phyloP scores from a whole-genome alignment of 768 basidiomycete genomes.

The Pholiota conissans region DNA sequence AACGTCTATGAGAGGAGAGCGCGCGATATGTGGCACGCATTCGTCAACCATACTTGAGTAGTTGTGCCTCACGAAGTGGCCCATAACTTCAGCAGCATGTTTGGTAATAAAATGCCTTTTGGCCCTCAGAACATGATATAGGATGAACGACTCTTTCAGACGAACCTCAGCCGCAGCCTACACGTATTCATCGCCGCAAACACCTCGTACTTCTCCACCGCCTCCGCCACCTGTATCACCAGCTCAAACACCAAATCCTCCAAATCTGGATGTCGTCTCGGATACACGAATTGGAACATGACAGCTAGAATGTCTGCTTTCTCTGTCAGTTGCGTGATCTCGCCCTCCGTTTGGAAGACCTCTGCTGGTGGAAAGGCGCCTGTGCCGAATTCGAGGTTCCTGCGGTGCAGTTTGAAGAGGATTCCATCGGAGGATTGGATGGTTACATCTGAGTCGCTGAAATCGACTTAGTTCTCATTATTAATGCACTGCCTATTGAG shows the following conservation, averaged over 20 bases:
- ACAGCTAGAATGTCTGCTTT: too few species aligned
- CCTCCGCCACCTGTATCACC: slow-evolving; percentile 23
- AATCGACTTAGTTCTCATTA: not conserved
- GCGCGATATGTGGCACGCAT: not conserved
- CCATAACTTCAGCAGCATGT: not conserved
- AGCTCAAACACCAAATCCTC: slow-evolving; percentile 16
- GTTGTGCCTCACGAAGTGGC: not conserved
- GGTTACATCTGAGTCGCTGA: not conserved
- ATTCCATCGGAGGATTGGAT: slow-evolving; percentile 15
- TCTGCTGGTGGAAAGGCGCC: too few species aligned
- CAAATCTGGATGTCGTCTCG: too few species aligned
- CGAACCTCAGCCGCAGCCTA: slow-evolving; percentile 19
- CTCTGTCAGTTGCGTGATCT: too few species aligned
- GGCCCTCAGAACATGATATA: too few species aligned
- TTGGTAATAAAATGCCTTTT: not conserved
- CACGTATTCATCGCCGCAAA: slow-evolving; percentile 25
- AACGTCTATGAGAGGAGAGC: not conserved
- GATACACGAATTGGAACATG: too few species aligned
- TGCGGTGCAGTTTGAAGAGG: slow-evolving; percentile 15
- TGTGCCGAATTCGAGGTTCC: slow-evolving; percentile 11
- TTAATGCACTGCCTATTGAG: not conserved
- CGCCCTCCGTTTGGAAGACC: too few species aligned
- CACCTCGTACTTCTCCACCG: slow-evolving; percentile 29
- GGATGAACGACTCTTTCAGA: too few species aligned
- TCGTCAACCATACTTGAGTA: not conserved